Percentiles rank a stretch among this genome's conserved stretches.
These are phyloP conservation scores for Phytopythium aichiense DNA, from an alignment of 352 stramenopile species.

Conservation along the genomic window DNA sequence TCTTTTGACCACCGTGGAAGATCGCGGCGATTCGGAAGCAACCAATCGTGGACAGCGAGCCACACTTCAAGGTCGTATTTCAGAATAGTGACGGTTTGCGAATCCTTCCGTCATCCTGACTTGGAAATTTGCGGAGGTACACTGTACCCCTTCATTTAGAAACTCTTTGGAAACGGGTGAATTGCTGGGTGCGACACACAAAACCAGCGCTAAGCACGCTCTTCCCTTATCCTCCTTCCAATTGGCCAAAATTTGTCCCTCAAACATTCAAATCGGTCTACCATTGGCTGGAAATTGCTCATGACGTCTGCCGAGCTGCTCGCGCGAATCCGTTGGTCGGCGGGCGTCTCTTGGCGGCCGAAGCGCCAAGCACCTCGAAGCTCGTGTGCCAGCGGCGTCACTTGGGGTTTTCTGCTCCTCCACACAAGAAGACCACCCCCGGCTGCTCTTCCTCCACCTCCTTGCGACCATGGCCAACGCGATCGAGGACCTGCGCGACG, in stretches of 20 bases:
- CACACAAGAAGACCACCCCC: constrained; percentile 2
- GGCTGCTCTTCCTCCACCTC: constrained; percentile 1
- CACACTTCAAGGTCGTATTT: too few relatives aligned
- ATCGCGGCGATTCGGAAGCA: not conserved
- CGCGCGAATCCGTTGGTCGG: constrained; percentile 5
- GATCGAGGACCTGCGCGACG: constrained; percentile 66
- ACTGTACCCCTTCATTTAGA: not conserved
- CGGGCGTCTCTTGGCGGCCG: not conserved
- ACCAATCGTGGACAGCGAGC: too few relatives aligned
- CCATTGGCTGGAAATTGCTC: not conserved
- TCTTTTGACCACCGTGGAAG: not conserved
- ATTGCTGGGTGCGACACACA: not conserved
- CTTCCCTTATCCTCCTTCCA: too few relatives aligned
- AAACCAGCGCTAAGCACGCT: not conserved
- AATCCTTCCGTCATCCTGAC: too few relatives aligned
- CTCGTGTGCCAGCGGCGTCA: constrained; percentile 18
- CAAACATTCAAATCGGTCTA: too few relatives aligned
- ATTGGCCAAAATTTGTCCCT: too few relatives aligned
- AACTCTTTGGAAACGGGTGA: not conserved
- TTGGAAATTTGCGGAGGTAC: not conserved
- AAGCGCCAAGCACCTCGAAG: not conserved
- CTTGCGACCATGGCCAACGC: constrained; percentile 23
- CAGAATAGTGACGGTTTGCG: too few relatives aligned
- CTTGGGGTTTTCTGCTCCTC: constrained; percentile 24
- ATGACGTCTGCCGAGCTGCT: not conserved